phyloP scores from a whole-genome alignment of 1,139 yeast species.

The Geotrichum fermentans region DNA sequence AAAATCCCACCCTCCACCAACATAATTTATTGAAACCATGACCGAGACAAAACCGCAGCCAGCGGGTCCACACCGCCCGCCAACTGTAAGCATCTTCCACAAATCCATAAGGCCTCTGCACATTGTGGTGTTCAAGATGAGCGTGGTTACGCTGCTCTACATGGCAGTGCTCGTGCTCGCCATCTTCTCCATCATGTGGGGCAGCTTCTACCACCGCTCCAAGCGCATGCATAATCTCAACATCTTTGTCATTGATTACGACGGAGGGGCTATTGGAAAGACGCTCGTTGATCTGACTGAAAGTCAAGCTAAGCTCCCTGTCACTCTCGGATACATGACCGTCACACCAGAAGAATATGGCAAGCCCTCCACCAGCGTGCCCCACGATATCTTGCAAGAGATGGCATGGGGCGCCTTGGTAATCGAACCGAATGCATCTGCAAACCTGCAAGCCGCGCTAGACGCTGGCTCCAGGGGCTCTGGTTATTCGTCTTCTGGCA shows the following conservation, averaged over 20 bases:
- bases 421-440: conserved; percentile 25
- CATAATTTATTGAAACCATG: no score
- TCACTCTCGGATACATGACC: conserved; percentile 14
- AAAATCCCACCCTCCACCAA: no score
- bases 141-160: conserved; percentile 5
- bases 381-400: conserved; percentile 17
- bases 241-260: conserved; percentile 48
- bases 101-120: conserved; percentile 9
- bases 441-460: conserved; percentile 18
- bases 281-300: conserved; percentile 62
- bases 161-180: conserved; percentile 22
- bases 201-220: conserved; percentile 46
- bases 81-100: conserved; percentile 10
- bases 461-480: conserved; percentile 7
- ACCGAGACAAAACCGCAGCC: no score
- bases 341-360: conserved; percentile 15
- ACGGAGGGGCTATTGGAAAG: conserved; percentile 29
- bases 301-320: conserved; percentile 41
- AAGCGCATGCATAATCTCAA: conserved; percentile 42
- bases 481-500: background rate
- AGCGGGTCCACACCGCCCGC: no score
- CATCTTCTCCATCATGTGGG: conserved; percentile 57
- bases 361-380: conserved; percentile 8
- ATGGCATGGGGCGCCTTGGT: conserved; percentile 27
- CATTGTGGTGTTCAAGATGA: background rate